Evolutionary conservation across 768 basidiomycete species (phyloP).

Genomic region (Tubosaeta sp.): DNA sequence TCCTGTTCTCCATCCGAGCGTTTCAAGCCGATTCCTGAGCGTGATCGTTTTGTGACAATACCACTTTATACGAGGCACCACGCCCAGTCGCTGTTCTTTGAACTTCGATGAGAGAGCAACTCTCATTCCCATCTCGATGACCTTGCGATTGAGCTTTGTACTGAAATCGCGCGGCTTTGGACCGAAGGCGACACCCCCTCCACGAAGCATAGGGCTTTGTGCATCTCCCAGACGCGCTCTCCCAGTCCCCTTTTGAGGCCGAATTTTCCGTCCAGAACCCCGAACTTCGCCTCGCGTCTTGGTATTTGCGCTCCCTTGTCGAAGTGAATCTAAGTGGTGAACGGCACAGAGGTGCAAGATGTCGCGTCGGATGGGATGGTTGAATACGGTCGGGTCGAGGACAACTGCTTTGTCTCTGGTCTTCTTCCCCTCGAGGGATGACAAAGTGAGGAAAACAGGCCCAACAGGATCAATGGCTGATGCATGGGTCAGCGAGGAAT

Average conservation of each 20-base stretch:
- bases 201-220: constrained; percentile 81
- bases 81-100: constrained; percentile 65
- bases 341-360: constrained; percentile 90
- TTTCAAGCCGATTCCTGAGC: constrained; percentile 57
- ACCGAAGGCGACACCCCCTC: constrained; percentile 91
- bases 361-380: constrained; percentile 83
- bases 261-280: constrained; percentile 86
- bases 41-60: constrained; percentile 67
- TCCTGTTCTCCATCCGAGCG: constrained; percentile 59
- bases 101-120: constrained; percentile 85
- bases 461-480: constrained; percentile 37
- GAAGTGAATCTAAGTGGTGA: constrained; percentile 80
- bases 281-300: constrained; percentile 89
- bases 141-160: constrained; percentile 89
- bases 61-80: constrained; percentile 73
- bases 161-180: constrained; percentile 90
- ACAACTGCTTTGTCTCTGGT: constrained; percentile 48
- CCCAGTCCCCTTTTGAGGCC: constrained; percentile 89
- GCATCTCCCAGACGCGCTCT: constrained; percentile 85
- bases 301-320: constrained; percentile 90
- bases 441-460: constrained; percentile 61
- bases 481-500: constrained; percentile 4
- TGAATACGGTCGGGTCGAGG: constrained; percentile 80
- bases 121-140: constrained; percentile 88
- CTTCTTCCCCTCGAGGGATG: constrained; percentile 46